A percentile compares a stretch with the other conserved stretches of the same genome.
Conservation (phyloP, 1,284 basidiomycete genomes). For the Malassezia furfur region DNA sequence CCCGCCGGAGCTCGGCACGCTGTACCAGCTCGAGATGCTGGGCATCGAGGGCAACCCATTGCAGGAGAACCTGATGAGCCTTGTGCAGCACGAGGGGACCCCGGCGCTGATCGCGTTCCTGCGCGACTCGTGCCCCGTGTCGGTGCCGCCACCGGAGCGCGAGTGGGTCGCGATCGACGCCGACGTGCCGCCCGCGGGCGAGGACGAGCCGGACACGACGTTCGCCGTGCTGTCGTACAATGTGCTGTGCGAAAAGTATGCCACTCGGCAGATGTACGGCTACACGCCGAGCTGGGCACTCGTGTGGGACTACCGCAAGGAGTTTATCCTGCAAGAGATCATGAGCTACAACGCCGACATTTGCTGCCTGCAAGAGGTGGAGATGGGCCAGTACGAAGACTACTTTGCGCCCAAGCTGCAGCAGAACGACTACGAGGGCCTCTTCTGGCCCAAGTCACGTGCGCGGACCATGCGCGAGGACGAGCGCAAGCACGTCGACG, state of each 20-base stretch:
- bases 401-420: conserved; percentile 73
- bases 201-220: conserved; percentile 50
- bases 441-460: conserved; percentile 86
- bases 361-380: conserved; percentile 82
- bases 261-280: conserved; percentile 81
- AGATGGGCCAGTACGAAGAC: conserved; percentile 83
- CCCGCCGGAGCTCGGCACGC: conserved; percentile 75
- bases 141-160: conserved; percentile 71
- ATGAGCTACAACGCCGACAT: conserved; percentile 77
- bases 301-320: conserved; percentile 86
- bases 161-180: conserved; percentile 69
- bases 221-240: conserved; percentile 85
- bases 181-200: conserved; percentile 54
- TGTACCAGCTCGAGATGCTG: conserved; percentile 85
- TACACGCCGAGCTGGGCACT: conserved; percentile 96
- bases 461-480: conserved; percentile 85
- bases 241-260: conserved; percentile 83
- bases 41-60: conserved; percentile 95
- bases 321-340: conserved; percentile 78
- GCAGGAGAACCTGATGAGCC: conserved; percentile 63
- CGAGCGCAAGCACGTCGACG: conserved; percentile 81
- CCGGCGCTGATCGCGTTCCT: conserved; percentile 74
- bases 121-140: conserved; percentile 75
- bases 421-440: conserved; percentile 76
- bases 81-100: conserved; percentile 89